These are phyloP conservation scores for Phlebiopsis flavidoalba DNA, from an alignment of 768 basidiomycete genomes.

Conservation along the genomic window DNA sequence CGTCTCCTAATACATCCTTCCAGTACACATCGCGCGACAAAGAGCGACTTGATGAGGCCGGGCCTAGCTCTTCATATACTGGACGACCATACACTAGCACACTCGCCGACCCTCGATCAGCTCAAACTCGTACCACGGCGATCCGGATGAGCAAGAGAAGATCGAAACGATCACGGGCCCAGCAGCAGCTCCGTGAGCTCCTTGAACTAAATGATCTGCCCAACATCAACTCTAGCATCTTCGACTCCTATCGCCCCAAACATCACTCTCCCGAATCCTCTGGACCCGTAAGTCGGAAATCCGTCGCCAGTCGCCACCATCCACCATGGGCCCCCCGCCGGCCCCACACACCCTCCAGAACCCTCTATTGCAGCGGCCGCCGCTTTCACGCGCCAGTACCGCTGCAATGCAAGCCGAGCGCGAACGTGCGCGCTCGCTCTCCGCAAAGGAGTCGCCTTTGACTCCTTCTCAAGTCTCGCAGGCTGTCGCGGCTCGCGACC, in stretches of 20 bases:
- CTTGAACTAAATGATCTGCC: not conserved
- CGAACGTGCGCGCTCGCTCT: constrained; percentile 16
- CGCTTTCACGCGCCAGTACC: constrained; percentile 11
- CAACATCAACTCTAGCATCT: not conserved
- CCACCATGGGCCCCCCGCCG: constrained; percentile 5
- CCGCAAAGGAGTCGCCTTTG: constrained; percentile 4
- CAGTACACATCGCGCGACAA: constrained; percentile 16
- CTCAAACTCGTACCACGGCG: constrained; percentile 7
- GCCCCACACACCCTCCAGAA: constrained; percentile 3
- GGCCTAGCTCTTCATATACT: not conserved
- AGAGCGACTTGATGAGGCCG: constrained; percentile 8
- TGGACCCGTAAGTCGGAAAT: constrained; percentile 9
- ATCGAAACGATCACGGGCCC: not conserved
- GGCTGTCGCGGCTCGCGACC: constrained; percentile 3
- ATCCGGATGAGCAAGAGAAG: not conserved
- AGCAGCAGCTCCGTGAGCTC: constrained; percentile 2
- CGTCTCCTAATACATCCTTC: constrained; percentile 15
- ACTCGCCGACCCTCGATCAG: constrained; percentile 6
- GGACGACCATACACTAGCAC: not conserved
- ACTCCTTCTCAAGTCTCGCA: not conserved
- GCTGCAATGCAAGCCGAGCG: constrained; percentile 15
- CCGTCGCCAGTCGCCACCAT: constrained; percentile 16
- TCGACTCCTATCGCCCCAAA: not conserved
- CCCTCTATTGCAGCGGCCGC: constrained; percentile 10
- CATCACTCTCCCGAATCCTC: constrained; percentile 11